phyloP scores from a whole-genome alignment of 495 filamentous ascomycete species.

The Lindgomyces ingoldianus region DNA sequence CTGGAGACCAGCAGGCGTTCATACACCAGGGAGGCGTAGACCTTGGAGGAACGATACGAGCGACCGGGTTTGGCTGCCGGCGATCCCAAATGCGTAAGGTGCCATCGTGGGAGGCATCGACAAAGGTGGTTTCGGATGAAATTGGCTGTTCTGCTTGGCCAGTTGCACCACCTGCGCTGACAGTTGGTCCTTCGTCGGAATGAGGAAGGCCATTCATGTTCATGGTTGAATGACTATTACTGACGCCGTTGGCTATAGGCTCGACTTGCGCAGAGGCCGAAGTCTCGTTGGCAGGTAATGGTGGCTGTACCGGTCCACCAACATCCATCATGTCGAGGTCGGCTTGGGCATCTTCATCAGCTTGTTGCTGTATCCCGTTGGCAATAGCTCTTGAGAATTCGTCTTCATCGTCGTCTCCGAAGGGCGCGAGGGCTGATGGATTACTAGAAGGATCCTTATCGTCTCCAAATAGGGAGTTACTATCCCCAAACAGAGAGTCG shows the following conservation, averaged over 20 bases:
- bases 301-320: constrained; percentile 44
- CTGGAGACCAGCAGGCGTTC: constrained; percentile 94
- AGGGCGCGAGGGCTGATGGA: constrained; percentile 30
- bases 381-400: constrained; percentile 81
- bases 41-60: constrained; percentile 67
- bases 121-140: constrained; percentile 69
- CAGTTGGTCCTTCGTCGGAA: constrained; percentile 46
- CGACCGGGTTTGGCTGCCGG: constrained; percentile 71
- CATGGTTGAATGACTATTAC: constrained; percentile 13
- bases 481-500: constrained; percentile 62
- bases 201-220: constrained; percentile 55
- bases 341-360: constrained; percentile 54
- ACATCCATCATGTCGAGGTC: constrained; percentile 47
- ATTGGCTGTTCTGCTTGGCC: constrained; percentile 42
- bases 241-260: constrained; percentile 13
- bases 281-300: constrained; percentile 17
- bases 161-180: constrained; percentile 28
- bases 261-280: constrained; percentile 3
- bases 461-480: constrained; percentile 76
- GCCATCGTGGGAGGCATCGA: constrained; percentile 85
- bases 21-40: constrained; percentile 95
- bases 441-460: constrained; percentile 58
- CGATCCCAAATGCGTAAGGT: constrained; percentile 90
- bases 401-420: constrained; percentile 73
- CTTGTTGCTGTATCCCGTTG: constrained; percentile 47